phyloP scores from a whole-genome alignment of 192 early-diverging fungal species.

The Chytriomyces sp. region DNA sequence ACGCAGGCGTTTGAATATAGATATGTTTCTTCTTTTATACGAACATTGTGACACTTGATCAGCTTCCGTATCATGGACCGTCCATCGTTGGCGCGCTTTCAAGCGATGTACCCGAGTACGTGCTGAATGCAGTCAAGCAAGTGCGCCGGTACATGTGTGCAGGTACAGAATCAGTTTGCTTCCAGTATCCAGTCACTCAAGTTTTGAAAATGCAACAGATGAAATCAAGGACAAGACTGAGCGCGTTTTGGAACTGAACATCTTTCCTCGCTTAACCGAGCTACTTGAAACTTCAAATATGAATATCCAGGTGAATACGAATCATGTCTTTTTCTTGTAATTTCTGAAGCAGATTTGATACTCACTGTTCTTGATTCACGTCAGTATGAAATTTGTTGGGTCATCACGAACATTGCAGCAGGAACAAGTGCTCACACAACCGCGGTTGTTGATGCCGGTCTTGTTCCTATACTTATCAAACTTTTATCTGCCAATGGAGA shows the following conservation, averaged over 20 bases:
- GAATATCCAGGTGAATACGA: constrained; percentile 15
- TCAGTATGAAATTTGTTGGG: constrained; percentile 43
- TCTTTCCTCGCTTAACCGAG: constrained; percentile 19
- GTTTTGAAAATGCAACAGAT: constrained; percentile 16
- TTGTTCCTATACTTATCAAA: constrained; percentile 25
- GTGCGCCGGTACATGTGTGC: constrained; percentile 39
- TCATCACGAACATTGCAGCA: constrained; percentile 42
- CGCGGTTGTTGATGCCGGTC: constrained; percentile 32
- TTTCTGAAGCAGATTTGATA: not conserved
- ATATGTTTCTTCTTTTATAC: not conserved
- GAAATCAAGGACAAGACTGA: constrained; percentile 38
- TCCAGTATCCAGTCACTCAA: not conserved
- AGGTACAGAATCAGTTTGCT: constrained; percentile 11
- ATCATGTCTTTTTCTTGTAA: not conserved
- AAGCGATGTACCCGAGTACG: constrained; percentile 21
- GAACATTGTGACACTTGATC: not conserved
- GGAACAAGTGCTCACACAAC: constrained; percentile 32
- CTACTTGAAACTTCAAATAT: constrained; percentile 6
- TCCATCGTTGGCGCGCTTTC: constrained; percentile 19
- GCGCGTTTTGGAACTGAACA: constrained; percentile 38
- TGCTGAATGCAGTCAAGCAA: constrained; percentile 35
- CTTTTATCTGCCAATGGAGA: constrained; percentile 13
- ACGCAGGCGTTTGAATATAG: not conserved
- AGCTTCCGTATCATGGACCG: constrained; percentile 33
- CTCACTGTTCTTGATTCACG: not conserved